Base-by-base conservation (phyloP, 805 yeast genomes). In the Metschnikowia amazonensis region DNA sequence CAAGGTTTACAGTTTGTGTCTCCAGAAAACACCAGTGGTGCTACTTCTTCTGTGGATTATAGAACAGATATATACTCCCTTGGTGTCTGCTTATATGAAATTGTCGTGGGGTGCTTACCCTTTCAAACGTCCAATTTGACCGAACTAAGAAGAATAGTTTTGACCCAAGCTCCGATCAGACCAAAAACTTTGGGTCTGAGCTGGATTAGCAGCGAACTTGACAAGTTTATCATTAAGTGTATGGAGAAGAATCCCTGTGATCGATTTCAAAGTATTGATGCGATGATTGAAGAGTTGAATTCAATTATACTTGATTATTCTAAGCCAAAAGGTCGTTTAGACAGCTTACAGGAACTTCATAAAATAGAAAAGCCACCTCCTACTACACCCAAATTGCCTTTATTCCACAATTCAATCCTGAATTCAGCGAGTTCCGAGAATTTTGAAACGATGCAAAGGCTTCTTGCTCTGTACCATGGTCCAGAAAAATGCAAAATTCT, bases 41-140 rank as follows among this genome's bases (percentile, higher is more conserved):
- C 56, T 9, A 60, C 60, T 25, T 56, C 65, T 11, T 57, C 65
- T 4, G 75, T 73, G 17, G 80, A 77, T 48, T 69, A 60, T 52
- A 61, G 77, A 38, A 66, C 81, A 0, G 81, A 77, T 54, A 63
- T 75, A 38, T 77, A 76, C 56, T 65, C 76, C 24, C 42, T 75
- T 8, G 82, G 82, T 30, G 65, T 76, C n/a, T 69, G 77, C 6
- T 46, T 77, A 16, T 77, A 77, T 49, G 79, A 76, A 43, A 46
- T 74, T n/a, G 45, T 76, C 10, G 65, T 74, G 13, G 78, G 80
- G 1, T 58, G 62, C 11, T 53, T 72, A 2, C 80, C 80, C 0
- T 75, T 76, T 52, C 62, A 62, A 27, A 62, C 72, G 1, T 62
- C 66, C 9, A 74, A 68, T 48, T 66, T 74, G 1, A 51, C 65